phyloP scores from a whole-genome alignment of 768 basidiomycete species.

The Gymnopilus junonius region DNA sequence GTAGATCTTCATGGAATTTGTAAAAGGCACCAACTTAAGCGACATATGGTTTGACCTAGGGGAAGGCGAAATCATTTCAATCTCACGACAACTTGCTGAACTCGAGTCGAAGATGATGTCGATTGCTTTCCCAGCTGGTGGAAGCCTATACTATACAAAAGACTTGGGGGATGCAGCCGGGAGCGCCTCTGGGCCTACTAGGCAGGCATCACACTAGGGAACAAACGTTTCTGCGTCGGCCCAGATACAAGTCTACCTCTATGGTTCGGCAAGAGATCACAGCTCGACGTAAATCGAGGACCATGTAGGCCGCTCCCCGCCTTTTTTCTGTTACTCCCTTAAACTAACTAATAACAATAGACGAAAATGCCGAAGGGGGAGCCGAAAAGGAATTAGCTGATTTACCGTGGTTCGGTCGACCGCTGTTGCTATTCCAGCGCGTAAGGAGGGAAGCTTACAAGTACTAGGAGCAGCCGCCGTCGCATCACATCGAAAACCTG shows the following conservation, averaged over 20 bases:
- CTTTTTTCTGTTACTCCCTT: conserved; percentile 29
- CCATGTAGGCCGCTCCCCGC: conserved; percentile 47
- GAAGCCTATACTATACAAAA: conserved; percentile 51
- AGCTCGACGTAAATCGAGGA: conserved; percentile 54
- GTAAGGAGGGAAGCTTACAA: conserved; percentile 47
- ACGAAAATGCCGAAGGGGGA: conserved; percentile 43
- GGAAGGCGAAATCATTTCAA: conserved; percentile 42
- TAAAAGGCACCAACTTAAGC: conserved; percentile 43
- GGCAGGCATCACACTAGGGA: conserved; percentile 39
- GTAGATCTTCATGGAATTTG: conserved; percentile 52
- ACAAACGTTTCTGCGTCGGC: conserved; percentile 49
- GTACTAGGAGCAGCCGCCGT: conserved; percentile 46
- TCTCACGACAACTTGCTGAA: conserved; percentile 48
- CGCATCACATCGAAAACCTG: conserved; percentile 52
- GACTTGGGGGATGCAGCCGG: conserved; percentile 45
- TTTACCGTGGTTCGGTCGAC: conserved; percentile 50
- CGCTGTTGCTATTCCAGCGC: conserved; percentile 47
- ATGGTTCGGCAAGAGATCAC: conserved; percentile 54
- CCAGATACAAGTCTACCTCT: conserved; percentile 46
- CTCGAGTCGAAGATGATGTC: conserved; percentile 55
- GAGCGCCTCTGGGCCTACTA: too few relatives aligned
- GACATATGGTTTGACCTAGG: conserved; percentile 44
- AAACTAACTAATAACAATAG: conserved; percentile 42
- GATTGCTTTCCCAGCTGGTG: conserved; percentile 50
- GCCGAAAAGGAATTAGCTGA: conserved; percentile 56